These are phyloP conservation scores for Wickerhamomyces canadensis DNA, from an alignment of 805 yeast genomes.

Conservation along the genomic window DNA sequence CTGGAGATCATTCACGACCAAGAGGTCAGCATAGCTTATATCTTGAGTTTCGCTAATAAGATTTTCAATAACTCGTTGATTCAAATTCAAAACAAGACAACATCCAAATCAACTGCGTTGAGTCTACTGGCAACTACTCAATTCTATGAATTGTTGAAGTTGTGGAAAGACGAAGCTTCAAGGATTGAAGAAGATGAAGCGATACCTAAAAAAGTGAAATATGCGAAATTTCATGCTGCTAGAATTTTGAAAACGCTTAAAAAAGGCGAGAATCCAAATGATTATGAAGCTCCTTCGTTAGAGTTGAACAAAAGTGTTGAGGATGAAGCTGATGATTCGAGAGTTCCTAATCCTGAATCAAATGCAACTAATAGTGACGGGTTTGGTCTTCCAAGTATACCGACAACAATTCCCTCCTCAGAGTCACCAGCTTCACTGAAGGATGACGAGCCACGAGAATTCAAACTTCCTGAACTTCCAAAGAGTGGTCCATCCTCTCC, in stretches of 20 bases:
- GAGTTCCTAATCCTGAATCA: not conserved
- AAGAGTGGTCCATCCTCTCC: not conserved
- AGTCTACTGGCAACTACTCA: conserved; percentile 49
- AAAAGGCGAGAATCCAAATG: conserved; percentile 54
- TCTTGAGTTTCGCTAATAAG: conserved; percentile 50
- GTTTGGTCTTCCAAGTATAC: too few relatives aligned
- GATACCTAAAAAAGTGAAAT: conserved; percentile 40
- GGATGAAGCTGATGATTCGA: not conserved
- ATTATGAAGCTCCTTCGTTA: conserved; percentile 35
- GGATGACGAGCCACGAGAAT: conserved; percentile 5
- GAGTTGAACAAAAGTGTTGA: not conserved
- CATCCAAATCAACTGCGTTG: conserved; percentile 41
- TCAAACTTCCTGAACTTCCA: conserved; percentile 13
- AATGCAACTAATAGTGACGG: conserved; percentile 3
- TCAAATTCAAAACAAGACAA: conserved; percentile 40
- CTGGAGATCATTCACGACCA: conserved; percentile 53
- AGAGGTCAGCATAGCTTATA: conserved; percentile 49
- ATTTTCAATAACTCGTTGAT: conserved; percentile 49
- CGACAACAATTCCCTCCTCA: too few relatives aligned
- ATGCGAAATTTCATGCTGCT: conserved; percentile 57
- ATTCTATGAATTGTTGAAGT: conserved; percentile 44
- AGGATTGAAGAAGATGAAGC: conserved; percentile 29
- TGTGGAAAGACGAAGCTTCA: conserved; percentile 34
- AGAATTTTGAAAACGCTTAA: conserved; percentile 46
- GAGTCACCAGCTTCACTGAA: too few relatives aligned